Conservation (phyloP, 192 early-diverging fungal genomes). For the Phycomyces nitens region DNA sequence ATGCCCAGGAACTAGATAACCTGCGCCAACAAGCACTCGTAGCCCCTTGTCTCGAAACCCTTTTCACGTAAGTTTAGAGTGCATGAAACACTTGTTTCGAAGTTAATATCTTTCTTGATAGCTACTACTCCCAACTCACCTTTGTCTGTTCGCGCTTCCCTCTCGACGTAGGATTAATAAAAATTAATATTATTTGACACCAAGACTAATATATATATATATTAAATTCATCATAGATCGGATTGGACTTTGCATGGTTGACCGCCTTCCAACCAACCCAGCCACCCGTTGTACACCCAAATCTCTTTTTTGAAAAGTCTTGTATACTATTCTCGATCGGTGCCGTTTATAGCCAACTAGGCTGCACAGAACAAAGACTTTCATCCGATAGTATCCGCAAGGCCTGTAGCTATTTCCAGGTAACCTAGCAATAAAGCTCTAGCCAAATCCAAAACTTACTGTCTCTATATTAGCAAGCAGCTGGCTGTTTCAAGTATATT, state of each 20-base stretch:
- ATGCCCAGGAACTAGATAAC: conserved; percentile 8
- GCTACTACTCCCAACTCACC: conserved; percentile 83
- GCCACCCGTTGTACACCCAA: conserved; percentile 47
- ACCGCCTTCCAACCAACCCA: conserved; percentile 58
- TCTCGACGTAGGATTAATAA: conserved; percentile 54
- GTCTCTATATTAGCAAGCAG: conserved; percentile 57
- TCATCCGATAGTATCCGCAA: conserved; percentile 75
- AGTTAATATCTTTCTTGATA: conserved; percentile 16
- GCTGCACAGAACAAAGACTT: conserved; percentile 58
- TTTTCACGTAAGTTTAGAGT: conserved; percentile 5
- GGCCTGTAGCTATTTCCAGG: conserved; percentile 77
- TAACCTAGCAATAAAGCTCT: conserved; percentile 15
- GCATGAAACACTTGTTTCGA: not conserved
- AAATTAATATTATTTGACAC: too few species aligned
- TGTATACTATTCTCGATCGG: conserved; percentile 83
- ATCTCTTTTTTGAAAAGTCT: conserved; percentile 79
- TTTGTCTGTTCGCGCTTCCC: conserved; percentile 81
- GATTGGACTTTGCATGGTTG: conserved; percentile 66
- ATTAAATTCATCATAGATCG: conserved; percentile 37
- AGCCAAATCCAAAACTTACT: not conserved
- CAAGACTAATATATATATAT: too few species aligned
- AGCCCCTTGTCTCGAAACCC: conserved; percentile 9
- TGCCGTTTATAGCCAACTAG: conserved; percentile 79
- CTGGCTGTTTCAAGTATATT: conserved; percentile 72
- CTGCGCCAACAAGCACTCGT: conserved; percentile 10